Conservation (phyloP, 1,139 yeast species). For the Candida buenavistaensis region DNA sequence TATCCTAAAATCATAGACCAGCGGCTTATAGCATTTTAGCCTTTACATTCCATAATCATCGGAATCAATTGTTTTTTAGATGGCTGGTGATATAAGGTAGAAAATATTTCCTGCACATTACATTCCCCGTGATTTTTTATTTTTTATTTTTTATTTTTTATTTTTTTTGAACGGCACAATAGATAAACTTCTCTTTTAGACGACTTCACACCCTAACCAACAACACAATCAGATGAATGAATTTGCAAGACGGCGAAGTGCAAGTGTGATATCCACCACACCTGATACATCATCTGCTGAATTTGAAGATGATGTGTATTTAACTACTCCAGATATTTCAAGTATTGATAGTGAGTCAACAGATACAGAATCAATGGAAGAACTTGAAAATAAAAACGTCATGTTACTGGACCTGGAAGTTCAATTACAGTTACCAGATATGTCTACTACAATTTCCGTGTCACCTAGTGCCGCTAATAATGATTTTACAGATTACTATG, state of each 20-base stretch:
- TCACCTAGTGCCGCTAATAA: neutral
- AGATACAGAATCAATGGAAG: neutral
- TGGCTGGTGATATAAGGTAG: neutral
- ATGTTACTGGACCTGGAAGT: constrained; percentile 1
- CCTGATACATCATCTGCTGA: constrained; percentile 4
- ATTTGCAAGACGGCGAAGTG: too few species aligned
- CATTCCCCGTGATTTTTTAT: too few species aligned
- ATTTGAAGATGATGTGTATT: constrained; percentile 1
- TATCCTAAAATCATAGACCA: too few species aligned
- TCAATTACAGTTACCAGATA: constrained; percentile 3
- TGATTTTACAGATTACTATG: constrained; percentile 23
- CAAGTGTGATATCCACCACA: constrained; percentile 8
- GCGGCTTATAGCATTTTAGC: too few species aligned
- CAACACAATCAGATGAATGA: constrained; percentile 2
- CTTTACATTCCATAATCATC: too few species aligned
- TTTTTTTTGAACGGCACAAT: too few species aligned
- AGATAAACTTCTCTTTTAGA: too few species aligned
- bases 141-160: too few species aligned
- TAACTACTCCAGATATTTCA: constrained; percentile 7
- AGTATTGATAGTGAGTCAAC: constrained; percentile 1
- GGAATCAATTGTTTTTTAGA: too few species aligned
- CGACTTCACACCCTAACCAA: neutral
- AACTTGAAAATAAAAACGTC: neutral
- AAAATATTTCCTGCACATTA: neutral
- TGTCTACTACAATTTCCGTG: constrained; percentile 2